Conservation (phyloP, 495 filamentous ascomycete genomes). For the Neurospora pannonica region DNA sequence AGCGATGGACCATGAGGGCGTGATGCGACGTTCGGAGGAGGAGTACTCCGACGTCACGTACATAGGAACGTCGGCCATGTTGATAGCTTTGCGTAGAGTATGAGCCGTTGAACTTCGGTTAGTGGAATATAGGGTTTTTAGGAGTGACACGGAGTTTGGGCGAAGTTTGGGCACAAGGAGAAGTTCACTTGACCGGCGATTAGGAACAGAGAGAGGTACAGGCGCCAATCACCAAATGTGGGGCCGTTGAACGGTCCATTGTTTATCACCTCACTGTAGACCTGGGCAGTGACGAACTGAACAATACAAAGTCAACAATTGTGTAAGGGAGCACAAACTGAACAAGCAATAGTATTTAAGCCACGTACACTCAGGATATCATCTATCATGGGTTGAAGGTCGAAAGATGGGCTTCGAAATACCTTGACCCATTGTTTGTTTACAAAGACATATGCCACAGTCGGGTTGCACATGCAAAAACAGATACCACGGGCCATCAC, state of each 20-base stretch:
- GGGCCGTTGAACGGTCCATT: background rate
- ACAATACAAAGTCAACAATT: background rate
- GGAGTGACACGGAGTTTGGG: background rate
- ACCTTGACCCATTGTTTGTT: background rate
- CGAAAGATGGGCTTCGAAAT: background rate
- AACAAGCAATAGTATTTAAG: background rate
- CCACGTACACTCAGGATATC: background rate
- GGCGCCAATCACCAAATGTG: background rate
- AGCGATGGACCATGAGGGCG: constrained; percentile 82
- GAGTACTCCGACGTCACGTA: constrained; percentile 69
- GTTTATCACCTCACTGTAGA: background rate
- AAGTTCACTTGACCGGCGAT: background rate
- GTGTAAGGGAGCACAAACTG: background rate
- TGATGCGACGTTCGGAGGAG: constrained; percentile 76
- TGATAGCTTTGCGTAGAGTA: background rate
- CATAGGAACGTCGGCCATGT: constrained; percentile 74
- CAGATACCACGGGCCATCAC: background rate
- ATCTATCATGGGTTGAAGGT: background rate
- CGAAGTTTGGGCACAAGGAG: background rate
- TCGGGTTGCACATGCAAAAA: background rate
- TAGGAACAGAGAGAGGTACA: background rate
- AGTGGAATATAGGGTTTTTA: background rate
- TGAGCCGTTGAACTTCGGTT: background rate
- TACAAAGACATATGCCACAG: background rate
- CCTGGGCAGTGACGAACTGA: background rate